Evolutionary conservation across 306 rosid genomes (phyloP).

Genomic region (Rosa chinensis): DNA sequence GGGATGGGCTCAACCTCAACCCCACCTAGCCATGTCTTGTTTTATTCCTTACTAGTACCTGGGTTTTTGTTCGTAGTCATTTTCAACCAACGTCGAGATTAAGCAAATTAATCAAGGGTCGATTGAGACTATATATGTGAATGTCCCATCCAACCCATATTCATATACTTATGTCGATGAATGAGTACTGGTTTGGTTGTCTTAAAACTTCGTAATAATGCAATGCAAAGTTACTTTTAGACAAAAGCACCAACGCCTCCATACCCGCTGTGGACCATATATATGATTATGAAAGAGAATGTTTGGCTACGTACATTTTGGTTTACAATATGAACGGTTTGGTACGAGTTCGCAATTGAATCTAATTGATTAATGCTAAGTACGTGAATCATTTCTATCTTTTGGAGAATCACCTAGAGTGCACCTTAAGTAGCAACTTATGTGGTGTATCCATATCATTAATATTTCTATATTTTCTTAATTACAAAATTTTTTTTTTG

Average conservation of each 20-base stretch:
- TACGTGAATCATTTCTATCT: no score
- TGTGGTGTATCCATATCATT: no score
- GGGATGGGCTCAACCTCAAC: slow-evolving; percentile 49
- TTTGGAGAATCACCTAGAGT: no score
- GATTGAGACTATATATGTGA: neutral
- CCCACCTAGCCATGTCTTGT: slow-evolving; percentile 49
- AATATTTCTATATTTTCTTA: no score
- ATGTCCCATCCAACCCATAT: neutral
- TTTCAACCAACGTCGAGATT: slow-evolving; percentile 30
- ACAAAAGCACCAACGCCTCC: neutral
- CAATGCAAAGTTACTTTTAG: neutral
- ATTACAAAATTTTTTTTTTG: no score
- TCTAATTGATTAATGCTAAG: no score
- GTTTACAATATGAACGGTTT: neutral
- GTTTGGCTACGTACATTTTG: neutral
- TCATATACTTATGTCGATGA: neutral
- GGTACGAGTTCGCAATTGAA: neutral
- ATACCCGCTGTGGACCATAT: slow-evolving; percentile 6
- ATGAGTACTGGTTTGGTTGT: neutral
- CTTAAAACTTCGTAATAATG: neutral
- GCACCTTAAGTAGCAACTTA: no score
- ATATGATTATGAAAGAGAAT: neutral
- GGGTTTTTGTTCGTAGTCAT: slow-evolving; percentile 35
- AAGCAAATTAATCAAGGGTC: neutral
- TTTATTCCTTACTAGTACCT: slow-evolving; percentile 49